Conservation (phyloP, 2,329 filamentous ascomycete species). For the Simplicillium sp. region DNA sequence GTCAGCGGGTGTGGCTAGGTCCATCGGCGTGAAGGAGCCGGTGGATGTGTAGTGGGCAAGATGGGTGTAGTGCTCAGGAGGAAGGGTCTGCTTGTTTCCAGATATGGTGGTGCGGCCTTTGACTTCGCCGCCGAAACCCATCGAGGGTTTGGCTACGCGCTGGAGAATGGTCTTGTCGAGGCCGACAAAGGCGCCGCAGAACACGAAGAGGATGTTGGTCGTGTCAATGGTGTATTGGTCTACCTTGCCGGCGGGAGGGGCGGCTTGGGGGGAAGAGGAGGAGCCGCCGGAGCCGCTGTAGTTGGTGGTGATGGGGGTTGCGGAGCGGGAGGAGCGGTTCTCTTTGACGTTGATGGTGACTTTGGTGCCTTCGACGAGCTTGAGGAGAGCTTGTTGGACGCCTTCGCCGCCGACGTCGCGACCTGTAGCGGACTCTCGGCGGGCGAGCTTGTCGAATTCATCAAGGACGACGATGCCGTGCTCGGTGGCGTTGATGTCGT, state of each 20-base stretch:
- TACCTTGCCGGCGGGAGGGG: constrained; percentile 39
- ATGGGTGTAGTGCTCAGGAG: constrained; percentile 49
- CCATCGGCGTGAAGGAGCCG: constrained; percentile 46
- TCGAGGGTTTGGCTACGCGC: constrained; percentile 74
- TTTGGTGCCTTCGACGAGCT: constrained; percentile 93
- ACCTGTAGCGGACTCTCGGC: constrained; percentile 75
- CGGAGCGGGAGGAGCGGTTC: constrained; percentile 49
- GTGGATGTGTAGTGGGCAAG: constrained; percentile 42
- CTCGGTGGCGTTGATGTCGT: constrained; percentile 76
- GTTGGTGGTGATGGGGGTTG: constrained; percentile 42
- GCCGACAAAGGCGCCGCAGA: constrained; percentile 89
- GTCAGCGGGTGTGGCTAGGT: constrained; percentile 66
- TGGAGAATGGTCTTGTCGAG: constrained; percentile 81
- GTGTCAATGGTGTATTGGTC: constrained; percentile 74
- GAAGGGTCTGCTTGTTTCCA: constrained; percentile 48
- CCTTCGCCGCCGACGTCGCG: constrained; percentile 94
- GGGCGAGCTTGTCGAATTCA: constrained; percentile 95
- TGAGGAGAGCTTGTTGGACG: constrained; percentile 89
- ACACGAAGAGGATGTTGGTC: constrained; percentile 94
- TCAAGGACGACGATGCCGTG: constrained; percentile 92
- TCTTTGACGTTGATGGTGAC: constrained; percentile 85
- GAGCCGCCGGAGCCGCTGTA: constrained; percentile 35
- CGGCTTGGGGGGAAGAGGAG: constrained; percentile 33
- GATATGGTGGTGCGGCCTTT: constrained; percentile 43
- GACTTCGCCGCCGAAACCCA: constrained; percentile 85